phyloP scores from a whole-genome alignment of 2,329 filamentous ascomycete genomes.

The Venturia oleaginea region DNA sequence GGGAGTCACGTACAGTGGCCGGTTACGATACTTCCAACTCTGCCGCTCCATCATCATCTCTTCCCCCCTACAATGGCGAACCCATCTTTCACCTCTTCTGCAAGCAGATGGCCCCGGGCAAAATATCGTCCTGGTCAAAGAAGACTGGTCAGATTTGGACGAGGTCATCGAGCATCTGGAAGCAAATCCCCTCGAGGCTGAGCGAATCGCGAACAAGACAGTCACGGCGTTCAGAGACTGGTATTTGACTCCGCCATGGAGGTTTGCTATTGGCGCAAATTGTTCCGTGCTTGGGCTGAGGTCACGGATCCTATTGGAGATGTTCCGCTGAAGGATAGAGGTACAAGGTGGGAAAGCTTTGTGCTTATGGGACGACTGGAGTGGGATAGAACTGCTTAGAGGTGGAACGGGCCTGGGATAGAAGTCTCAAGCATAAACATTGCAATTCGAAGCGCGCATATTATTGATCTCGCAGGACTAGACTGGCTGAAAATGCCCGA shows the following conservation, averaged over 20 bases:
- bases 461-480: too few relatives aligned
- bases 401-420: too few relatives aligned
- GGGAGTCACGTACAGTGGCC: conserved; percentile 22
- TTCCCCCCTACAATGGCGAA: conserved; percentile 40
- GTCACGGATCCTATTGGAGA: conserved; percentile 19
- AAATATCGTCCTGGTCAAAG: conserved; percentile 41
- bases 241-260: conserved; percentile 46
- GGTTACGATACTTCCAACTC: conserved; percentile 26
- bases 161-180: conserved; percentile 32
- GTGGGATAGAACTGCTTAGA: too few relatives aligned
- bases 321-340: too few relatives aligned
- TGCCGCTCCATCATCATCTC: conserved; percentile 37
- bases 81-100: conserved; percentile 40
- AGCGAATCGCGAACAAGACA: conserved; percentile 41
- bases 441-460: too few relatives aligned
- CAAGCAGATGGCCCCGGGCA: conserved; percentile 36
- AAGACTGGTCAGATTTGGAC: conserved; percentile 34
- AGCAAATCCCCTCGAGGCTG: conserved; percentile 34
- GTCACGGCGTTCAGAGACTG: conserved; percentile 42
- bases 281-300: conserved; percentile 30
- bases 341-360: too few relatives aligned
- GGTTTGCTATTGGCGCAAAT: conserved; percentile 45
- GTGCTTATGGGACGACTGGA: too few relatives aligned
- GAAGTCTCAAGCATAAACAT: too few relatives aligned
- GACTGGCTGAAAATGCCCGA: too few relatives aligned